Percentiles rank a stretch among this genome's conserved stretches.
These are phyloP conservation scores for Mucor mucedo DNA, from an alignment of 371 early-diverging fungal genomes.

Conservation along the genomic window DNA sequence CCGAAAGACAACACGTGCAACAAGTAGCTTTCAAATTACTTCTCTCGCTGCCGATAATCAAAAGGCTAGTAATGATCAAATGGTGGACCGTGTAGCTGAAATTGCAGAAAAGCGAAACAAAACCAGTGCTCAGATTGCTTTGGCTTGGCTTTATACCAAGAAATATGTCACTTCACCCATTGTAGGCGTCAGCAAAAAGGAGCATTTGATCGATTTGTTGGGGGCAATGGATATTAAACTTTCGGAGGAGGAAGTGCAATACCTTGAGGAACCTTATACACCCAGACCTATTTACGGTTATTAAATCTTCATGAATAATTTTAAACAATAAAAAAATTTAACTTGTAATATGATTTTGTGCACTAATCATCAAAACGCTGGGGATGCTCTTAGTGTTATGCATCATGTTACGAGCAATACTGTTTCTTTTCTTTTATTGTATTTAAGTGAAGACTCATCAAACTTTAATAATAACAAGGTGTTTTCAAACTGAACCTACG, in stretches of 20 bases:
- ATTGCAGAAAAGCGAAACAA: slow-evolving; percentile 48
- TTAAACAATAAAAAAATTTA: too few relatives aligned
- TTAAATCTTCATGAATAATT: not conserved
- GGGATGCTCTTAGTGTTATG: slow-evolving; percentile 9
- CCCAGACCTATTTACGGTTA: not conserved
- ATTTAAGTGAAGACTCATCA: slow-evolving; percentile 16
- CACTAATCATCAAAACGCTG: too few relatives aligned
- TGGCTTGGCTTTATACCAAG: slow-evolving; percentile 56
- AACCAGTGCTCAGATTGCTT: slow-evolving; percentile 31
- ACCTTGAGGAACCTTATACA: slow-evolving; percentile 36
- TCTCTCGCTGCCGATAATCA: slow-evolving; percentile 11
- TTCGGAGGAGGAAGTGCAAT: slow-evolving; percentile 43
- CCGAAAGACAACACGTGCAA: slow-evolving; percentile 13
- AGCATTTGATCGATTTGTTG: slow-evolving; percentile 44
- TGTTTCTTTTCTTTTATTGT: slow-evolving; percentile 14
- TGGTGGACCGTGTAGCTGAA: slow-evolving; percentile 45
- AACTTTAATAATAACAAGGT: slow-evolving; percentile 12
- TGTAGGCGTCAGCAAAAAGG: slow-evolving; percentile 42
- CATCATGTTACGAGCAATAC: slow-evolving; percentile 17
- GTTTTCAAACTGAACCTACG: too few relatives aligned
- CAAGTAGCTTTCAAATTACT: too few relatives aligned
- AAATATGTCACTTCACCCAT: slow-evolving; percentile 45
- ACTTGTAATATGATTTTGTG: too few relatives aligned
- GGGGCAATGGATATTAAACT: slow-evolving; percentile 40
- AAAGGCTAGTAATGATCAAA: slow-evolving; percentile 17